Evolutionary conservation across 176 grass and related monocot genomes (phyloP).

Genomic region (Eremochloa ophiuroides): DNA sequence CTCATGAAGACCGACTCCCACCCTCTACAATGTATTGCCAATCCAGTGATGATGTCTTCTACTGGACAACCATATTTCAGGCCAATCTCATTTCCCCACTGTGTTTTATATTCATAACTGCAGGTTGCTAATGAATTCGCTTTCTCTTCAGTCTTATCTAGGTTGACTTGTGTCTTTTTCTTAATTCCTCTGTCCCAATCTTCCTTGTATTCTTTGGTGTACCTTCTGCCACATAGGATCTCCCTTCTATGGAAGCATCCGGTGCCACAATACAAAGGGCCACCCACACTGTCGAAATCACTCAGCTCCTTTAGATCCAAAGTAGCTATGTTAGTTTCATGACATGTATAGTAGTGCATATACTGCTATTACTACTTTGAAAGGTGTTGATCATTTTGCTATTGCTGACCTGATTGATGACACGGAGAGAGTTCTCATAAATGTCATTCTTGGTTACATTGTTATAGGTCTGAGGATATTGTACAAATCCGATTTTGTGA

Average conservation of each 20-base stretch:
- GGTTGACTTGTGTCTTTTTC: neutral
- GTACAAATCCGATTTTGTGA: constrained; percentile 59
- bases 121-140: constrained; percentile 41
- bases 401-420: constrained; percentile 40
- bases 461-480: constrained; percentile 55
- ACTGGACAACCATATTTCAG: constrained; percentile 64
- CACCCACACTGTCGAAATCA: constrained; percentile 56
- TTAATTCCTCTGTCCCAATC: constrained; percentile 39
- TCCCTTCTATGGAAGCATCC: constrained; percentile 84
- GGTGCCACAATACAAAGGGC: constrained; percentile 54
- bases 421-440: constrained; percentile 48
- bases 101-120: constrained; percentile 59
- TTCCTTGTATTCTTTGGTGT: constrained; percentile 42
- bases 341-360: neutral
- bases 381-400: constrained; percentile 1
- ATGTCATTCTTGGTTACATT: constrained; percentile 72
- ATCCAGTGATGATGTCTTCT: constrained; percentile 70
- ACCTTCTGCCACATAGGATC: constrained; percentile 49
- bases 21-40: constrained; percentile 76
- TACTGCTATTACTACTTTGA: neutral
- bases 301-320: constrained; percentile 38
- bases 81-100: constrained; percentile 68
- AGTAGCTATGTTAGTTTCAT: constrained; percentile 16
- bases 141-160: constrained; percentile 45
- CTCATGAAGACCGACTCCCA: constrained; percentile 53